Conservation (phyloP, 2,329 filamentous ascomycete species). For the Colletotrichum noveboracense region DNA sequence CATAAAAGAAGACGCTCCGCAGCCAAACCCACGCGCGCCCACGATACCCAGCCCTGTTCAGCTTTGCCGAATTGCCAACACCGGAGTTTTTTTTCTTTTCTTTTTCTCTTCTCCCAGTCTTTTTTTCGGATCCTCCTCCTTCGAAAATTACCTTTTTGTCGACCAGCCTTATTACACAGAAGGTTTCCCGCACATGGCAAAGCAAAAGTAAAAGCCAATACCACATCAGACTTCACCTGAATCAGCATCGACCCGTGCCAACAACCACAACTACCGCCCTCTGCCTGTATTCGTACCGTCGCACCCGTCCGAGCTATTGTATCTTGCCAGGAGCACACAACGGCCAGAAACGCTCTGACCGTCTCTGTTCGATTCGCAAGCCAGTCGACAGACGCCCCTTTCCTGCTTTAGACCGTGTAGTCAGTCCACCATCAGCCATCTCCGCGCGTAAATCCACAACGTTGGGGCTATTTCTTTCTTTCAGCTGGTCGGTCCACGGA, state of each 20-base stretch:
- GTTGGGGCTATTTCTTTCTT: neutral
- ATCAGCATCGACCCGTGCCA: neutral
- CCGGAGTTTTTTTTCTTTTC: neutral
- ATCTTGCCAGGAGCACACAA: neutral
- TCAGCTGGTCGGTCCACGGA: neutral
- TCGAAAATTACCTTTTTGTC: neutral
- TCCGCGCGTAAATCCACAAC: neutral
- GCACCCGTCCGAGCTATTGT: neutral
- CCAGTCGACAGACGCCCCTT: slow-evolving; percentile 5
- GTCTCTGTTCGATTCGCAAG: neutral
- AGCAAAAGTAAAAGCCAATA: neutral
- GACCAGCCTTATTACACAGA: neutral
- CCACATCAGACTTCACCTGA: neutral
- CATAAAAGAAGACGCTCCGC: slow-evolving; percentile 8
- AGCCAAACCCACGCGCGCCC: neutral
- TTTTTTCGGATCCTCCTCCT: neutral
- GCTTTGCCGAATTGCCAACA: neutral
- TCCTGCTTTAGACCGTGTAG: neutral
- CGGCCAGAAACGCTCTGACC: neutral
- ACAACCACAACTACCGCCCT: neutral
- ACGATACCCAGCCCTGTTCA: neutral
- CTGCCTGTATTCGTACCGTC: neutral
- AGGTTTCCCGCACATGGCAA: neutral
- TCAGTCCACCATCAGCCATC: slow-evolving; percentile 9
- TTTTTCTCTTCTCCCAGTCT: neutral